Conservation (phyloP, 2,329 filamentous ascomycete species). For the Tolypocladium inflatum region DNA sequence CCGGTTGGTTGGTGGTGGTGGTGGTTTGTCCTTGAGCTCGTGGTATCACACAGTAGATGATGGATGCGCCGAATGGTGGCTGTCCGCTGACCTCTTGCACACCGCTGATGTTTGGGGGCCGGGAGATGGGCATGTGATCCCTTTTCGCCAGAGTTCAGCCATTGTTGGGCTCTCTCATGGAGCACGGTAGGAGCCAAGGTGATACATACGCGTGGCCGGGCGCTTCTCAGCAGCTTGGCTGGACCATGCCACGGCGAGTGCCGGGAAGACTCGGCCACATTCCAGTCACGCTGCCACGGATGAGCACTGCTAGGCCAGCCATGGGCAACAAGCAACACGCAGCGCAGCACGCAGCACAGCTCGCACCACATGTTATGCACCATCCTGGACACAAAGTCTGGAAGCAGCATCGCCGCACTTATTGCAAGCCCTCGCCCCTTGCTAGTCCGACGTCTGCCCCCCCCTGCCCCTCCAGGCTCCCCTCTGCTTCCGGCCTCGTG, state of each 20-base stretch:
- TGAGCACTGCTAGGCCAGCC: background rate
- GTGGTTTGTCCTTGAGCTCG: background rate
- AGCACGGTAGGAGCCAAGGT: background rate
- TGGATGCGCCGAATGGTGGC: background rate
- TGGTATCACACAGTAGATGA: background rate
- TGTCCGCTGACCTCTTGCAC: background rate
- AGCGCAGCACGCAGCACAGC: background rate
- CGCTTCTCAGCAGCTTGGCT: too few species aligned
- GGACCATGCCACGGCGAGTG: background rate
- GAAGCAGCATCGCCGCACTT: background rate
- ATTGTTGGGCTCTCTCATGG: too few species aligned
- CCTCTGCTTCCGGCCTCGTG: background rate
- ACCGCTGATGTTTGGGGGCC: background rate
- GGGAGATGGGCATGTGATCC: background rate
- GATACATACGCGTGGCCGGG: too few species aligned
- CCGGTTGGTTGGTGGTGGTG: background rate
- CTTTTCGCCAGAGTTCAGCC: background rate
- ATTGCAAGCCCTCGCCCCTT: background rate
- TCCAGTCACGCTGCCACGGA: background rate
- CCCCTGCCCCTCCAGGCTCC: background rate
- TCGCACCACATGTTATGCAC: background rate
- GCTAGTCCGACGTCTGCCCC: background rate
- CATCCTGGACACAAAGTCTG: background rate
- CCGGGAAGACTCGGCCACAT: background rate
- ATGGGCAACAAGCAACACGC: background rate